These are phyloP conservation scores for Trichoderma sp. DNA, from an alignment of 2,329 filamentous ascomycete species.

Conservation along the genomic window DNA sequence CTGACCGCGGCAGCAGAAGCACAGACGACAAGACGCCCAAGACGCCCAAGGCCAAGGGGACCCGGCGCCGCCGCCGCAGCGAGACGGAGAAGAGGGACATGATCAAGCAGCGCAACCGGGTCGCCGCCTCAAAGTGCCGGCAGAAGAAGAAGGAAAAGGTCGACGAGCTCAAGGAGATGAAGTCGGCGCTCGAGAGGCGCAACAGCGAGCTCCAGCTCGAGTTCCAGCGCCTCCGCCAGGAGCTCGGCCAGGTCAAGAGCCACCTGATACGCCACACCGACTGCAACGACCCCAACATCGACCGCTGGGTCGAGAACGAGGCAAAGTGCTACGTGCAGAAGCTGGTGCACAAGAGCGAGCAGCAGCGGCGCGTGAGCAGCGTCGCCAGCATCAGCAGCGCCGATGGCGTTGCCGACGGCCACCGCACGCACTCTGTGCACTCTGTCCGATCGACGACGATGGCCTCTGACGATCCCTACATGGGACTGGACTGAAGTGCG, in stretches of 20 bases:
- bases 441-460: neutral
- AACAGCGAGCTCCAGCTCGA: constrained; percentile 49
- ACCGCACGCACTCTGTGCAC: neutral
- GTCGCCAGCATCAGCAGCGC: constrained; percentile 8
- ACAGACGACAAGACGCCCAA: neutral
- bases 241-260: constrained; percentile 53
- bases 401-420: neutral
- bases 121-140: constrained; percentile 73
- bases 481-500: neutral
- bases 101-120: constrained; percentile 60
- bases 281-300: constrained; percentile 57
- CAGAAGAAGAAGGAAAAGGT: constrained; percentile 64
- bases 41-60: neutral
- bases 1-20: neutral
- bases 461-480: neutral
- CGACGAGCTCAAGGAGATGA: constrained; percentile 51
- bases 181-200: constrained; percentile 47
- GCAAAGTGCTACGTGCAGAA: constrained; percentile 51
- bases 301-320: constrained; percentile 57
- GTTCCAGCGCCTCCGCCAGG: constrained; percentile 46
- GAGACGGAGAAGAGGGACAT: constrained; percentile 12
- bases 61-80: neutral
- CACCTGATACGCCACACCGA: constrained; percentile 55
- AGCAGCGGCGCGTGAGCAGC: constrained; percentile 9
- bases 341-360: neutral